Percentiles rank a stretch among this genome's conserved stretches.
Evolutionary conservation across 2,329 filamentous ascomycete species (phyloP).

Genomic region (Aureobasidium subglaciale): DNA sequence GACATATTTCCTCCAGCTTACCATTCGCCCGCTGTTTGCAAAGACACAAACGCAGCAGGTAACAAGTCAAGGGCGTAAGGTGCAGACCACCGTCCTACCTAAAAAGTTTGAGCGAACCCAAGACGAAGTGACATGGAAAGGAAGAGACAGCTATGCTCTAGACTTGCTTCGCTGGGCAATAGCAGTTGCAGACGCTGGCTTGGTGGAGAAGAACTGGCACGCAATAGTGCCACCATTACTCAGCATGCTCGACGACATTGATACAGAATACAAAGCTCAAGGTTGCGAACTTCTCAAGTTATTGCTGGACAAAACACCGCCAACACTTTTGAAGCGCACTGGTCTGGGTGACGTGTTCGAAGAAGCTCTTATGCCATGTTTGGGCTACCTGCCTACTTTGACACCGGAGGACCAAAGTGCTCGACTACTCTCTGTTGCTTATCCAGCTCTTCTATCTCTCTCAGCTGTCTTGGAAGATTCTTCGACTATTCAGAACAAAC

Average conservation of each 20-base stretch:
- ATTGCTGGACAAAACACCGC: constrained; percentile 51
- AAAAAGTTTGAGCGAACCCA: constrained; percentile 27
- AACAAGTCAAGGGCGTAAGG: constrained; percentile 52
- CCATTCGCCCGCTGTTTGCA: constrained; percentile 62
- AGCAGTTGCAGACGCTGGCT: constrained; percentile 41
- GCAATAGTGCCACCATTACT: constrained; percentile 64
- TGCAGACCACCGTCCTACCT: constrained; percentile 37
- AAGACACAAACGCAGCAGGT: constrained; percentile 47
- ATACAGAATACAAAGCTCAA: constrained; percentile 44
- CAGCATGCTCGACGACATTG: constrained; percentile 59
- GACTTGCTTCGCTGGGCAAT: constrained; percentile 58
- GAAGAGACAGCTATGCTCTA: constrained; percentile 42
- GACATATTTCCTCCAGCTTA: constrained; percentile 52
- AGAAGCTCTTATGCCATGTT: constrained; percentile 60
- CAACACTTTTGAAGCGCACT: constrained; percentile 49
- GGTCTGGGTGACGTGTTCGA: constrained; percentile 63
- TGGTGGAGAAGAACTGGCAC: constrained; percentile 55
- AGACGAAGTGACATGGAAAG: constrained; percentile 55
- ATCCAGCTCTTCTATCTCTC: constrained; percentile 58
- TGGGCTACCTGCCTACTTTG: constrained; percentile 69
- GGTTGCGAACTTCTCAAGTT: constrained; percentile 49
- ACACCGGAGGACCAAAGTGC: constrained; percentile 68
- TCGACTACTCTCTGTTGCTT: constrained; percentile 56
- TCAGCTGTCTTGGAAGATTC: constrained; percentile 20
- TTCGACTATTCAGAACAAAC: constrained; percentile 20